phyloP scores from a whole-genome alignment of 495 filamentous ascomycete genomes.

The Viridothelium virens region DNA sequence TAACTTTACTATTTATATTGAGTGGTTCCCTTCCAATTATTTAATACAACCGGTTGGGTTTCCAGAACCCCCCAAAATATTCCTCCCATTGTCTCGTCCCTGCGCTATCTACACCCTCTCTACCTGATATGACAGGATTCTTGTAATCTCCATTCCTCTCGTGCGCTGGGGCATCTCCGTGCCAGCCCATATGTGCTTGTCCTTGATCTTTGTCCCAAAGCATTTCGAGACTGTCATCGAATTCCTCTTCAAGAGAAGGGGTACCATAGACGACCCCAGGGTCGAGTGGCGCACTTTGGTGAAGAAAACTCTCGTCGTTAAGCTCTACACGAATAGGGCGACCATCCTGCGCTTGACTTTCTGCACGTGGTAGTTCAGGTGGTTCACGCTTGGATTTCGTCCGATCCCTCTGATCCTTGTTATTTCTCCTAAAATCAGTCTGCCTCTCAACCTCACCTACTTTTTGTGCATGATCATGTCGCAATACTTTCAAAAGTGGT shows the following conservation, averaged over 20 bases:
- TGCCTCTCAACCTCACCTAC: neutral
- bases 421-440: too few relatives aligned
- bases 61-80: slow-evolving; percentile 31
- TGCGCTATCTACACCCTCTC: neutral
- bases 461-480: neutral
- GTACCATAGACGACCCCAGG: neutral
- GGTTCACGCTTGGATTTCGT: neutral
- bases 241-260: neutral
- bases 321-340: neutral
- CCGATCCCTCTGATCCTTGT: neutral
- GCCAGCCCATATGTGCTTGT: neutral
- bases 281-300: neutral
- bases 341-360: neutral
- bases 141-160: neutral
- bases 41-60: slow-evolving; percentile 34
- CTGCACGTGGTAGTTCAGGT: neutral
- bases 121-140: neutral
- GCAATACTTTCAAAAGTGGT: neutral
- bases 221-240: neutral
- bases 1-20: neutral
- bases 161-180: neutral
- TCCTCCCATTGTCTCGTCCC: slow-evolving; percentile 13
- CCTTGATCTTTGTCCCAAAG: neutral
- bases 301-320: neutral
- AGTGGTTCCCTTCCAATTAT: neutral